These are phyloP conservation scores for Starmera pachycereana DNA, from an alignment of 805 yeast species.

Conservation along the genomic window DNA sequence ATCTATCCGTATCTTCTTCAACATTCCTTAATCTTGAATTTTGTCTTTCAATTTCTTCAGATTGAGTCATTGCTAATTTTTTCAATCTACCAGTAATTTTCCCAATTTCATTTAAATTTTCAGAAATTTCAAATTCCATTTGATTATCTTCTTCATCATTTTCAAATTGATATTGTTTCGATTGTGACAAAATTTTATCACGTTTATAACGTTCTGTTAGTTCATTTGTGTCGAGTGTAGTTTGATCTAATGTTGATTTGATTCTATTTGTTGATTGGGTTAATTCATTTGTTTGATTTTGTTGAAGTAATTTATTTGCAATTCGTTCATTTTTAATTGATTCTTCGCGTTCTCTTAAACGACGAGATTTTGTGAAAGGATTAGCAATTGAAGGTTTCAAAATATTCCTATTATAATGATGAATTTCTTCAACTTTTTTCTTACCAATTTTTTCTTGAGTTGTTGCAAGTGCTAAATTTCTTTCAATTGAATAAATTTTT, in stretches of 20 bases:
- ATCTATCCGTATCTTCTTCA: conserved; percentile 73
- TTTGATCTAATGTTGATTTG: conserved; percentile 46
- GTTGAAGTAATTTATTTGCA: conserved; percentile 52
- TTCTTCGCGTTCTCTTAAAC: conserved; percentile 66
- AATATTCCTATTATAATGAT: conserved; percentile 69
- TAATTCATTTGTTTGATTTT: conserved; percentile 47
- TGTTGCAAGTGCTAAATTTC: conserved; percentile 63
- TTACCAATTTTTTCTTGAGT: conserved; percentile 78
- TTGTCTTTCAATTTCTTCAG: conserved; percentile 72
- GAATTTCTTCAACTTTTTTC: conserved; percentile 69
- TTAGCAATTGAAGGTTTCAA: conserved; percentile 73
- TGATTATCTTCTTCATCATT: conserved; percentile 90
- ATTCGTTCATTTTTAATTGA: conserved; percentile 50
- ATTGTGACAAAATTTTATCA: conserved; percentile 32
- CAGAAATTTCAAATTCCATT: conserved; percentile 78
- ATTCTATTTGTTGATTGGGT: conserved; percentile 61
- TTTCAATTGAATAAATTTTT: conserved; percentile 69
- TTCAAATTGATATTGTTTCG: conserved; percentile 70
- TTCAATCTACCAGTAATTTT: conserved; percentile 61
- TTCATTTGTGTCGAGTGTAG: conserved; percentile 22
- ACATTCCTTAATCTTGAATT: conserved; percentile 62
- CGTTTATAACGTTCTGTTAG: conserved; percentile 26
- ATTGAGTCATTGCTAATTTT: conserved; percentile 59
- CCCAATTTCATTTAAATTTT: conserved; percentile 71
- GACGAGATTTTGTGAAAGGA: conserved; percentile 79